Evolutionary conservation across 73 alveolate species (phyloP).

Genomic region (Uronychia setigera): DNA sequence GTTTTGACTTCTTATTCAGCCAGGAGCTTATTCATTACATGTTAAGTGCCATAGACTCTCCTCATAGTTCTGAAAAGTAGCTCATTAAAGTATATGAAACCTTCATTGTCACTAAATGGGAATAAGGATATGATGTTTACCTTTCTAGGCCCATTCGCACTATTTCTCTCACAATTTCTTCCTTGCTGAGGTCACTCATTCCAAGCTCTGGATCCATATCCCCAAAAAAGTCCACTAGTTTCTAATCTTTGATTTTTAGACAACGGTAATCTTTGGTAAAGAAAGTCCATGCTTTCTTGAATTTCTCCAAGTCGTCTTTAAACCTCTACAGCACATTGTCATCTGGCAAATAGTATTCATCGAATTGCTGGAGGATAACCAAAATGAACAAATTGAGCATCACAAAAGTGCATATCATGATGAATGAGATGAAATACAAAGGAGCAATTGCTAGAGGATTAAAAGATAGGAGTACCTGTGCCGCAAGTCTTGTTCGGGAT

Average conservation of each 20-base stretch:
- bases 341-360: constrained; percentile 54
- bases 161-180: constrained; percentile 22
- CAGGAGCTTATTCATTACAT: constrained; percentile 30
- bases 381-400: constrained; percentile 74
- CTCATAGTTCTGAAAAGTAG: constrained; percentile 66
- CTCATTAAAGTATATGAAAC: constrained; percentile 72
- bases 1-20: constrained; percentile 40
- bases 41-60: constrained; percentile 42
- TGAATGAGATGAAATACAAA: constrained; percentile 54
- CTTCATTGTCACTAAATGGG: constrained; percentile 62
- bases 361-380: constrained; percentile 70
- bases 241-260: constrained; percentile 38
- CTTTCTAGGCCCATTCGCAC: constrained; percentile 15
- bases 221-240: constrained; percentile 26
- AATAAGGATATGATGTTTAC: no score
- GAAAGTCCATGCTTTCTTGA: constrained; percentile 41
- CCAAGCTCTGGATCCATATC: constrained; percentile 42
- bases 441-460: constrained; percentile 33
- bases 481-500: constrained; percentile 17
- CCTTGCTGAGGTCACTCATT: constrained; percentile 12
- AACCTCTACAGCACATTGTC: constrained; percentile 64
- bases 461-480: neutral
- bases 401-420: constrained; percentile 46
- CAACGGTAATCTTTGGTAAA: constrained; percentile 35
- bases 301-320: constrained; percentile 40